Percentiles rank a stretch among this genome's conserved stretches.
phyloP scores from a whole-genome alignment of 2,329 filamentous ascomycete species.

The Rhinocladiella similis region DNA sequence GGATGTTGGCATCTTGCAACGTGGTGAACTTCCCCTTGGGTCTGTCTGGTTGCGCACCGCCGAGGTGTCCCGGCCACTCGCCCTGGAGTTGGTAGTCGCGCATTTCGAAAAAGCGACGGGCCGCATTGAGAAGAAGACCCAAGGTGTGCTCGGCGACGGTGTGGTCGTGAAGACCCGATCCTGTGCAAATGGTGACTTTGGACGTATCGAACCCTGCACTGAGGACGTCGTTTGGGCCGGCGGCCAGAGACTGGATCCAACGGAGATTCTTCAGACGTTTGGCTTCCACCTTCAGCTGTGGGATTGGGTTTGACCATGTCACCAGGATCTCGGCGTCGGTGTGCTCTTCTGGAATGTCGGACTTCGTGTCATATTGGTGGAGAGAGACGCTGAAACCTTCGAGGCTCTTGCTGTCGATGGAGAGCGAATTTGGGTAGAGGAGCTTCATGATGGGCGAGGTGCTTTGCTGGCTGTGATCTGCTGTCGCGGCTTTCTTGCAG shows the following conservation, averaged over 20 bases:
- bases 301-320: conserved; percentile 61
- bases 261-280: conserved; percentile 56
- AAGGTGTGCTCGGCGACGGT: conserved; percentile 67
- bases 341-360: conserved; percentile 57
- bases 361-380: conserved; percentile 61
- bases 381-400: conserved; percentile 60
- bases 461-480: no score
- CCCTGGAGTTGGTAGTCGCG: conserved; percentile 59
- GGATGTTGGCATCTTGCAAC: conserved; percentile 58
- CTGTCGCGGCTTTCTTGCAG: no score
- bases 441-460: conserved; percentile 51
- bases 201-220: conserved; percentile 59
- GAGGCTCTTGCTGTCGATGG: conserved; percentile 55
- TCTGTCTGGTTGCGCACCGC: conserved; percentile 50
- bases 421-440: conserved; percentile 65
- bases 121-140: conserved; percentile 42
- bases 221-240: conserved; percentile 66
- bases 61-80: conserved; percentile 63
- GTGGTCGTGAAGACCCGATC: conserved; percentile 63
- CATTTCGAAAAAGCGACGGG: conserved; percentile 35
- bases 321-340: conserved; percentile 62
- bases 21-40: conserved; percentile 60
- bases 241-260: conserved; percentile 68
- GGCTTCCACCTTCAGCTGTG: conserved; percentile 61
- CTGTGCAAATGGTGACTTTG: conserved; percentile 57